These are phyloP conservation scores for Mycena vitilis DNA, from an alignment of 768 basidiomycete species.

Conservation along the genomic window DNA sequence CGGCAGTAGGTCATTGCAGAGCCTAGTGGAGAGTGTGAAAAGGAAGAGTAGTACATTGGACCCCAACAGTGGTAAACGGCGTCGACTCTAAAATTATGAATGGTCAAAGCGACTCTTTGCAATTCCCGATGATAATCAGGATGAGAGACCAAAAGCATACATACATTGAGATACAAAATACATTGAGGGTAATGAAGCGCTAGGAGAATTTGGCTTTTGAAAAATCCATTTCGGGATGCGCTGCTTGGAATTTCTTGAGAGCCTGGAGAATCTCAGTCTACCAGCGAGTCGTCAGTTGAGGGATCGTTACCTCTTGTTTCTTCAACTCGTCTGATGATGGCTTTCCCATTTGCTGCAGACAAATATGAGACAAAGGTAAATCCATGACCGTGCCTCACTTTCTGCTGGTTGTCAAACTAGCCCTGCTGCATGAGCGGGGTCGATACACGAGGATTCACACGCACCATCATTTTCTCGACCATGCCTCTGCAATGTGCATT, in stretches of 20 bases:
- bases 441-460: slow-evolving; percentile 40
- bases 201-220: slow-evolving; percentile 90
- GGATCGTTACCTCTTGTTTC: slow-evolving; percentile 80
- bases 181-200: background rate
- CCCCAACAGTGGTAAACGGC: slow-evolving; percentile 52
- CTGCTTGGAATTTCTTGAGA: slow-evolving; percentile 87
- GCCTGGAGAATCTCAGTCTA: slow-evolving; percentile 57
- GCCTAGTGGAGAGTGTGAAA: slow-evolving; percentile 89
- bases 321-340: slow-evolving; percentile 95
- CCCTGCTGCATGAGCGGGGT: slow-evolving; percentile 19
- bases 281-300: background rate
- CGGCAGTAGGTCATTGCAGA: slow-evolving; percentile 60
- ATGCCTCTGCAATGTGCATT: slow-evolving; percentile 71
- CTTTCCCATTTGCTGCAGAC: slow-evolving; percentile 87
- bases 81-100: slow-evolving; percentile 46
- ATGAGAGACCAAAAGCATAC: slow-evolving; percentile 1
- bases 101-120: slow-evolving; percentile 18
- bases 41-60: slow-evolving; percentile 65
- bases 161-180: background rate
- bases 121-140: background rate
- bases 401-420: slow-evolving; percentile 85
- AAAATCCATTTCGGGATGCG: slow-evolving; percentile 95
- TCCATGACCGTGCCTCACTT: slow-evolving; percentile 52
- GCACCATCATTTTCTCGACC: slow-evolving; percentile 99
- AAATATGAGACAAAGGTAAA: slow-evolving; percentile 21